A percentile compares a stretch with the other conserved stretches of the same genome.
phyloP scores from a whole-genome alignment of 2,329 filamentous ascomycete genomes.

The Stachybotrys echinatus region DNA sequence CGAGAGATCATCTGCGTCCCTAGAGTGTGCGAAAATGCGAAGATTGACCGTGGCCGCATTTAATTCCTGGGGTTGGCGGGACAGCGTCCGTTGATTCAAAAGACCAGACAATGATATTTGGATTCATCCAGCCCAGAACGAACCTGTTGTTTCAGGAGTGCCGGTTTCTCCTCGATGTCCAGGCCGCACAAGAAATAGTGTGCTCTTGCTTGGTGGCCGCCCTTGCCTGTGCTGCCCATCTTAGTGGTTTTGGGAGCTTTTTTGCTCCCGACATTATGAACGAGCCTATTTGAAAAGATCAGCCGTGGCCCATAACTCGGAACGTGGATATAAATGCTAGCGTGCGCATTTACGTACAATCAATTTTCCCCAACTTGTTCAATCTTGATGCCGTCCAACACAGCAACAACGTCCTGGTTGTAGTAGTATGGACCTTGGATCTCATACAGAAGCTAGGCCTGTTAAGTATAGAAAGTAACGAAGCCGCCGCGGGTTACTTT shows the following conservation, averaged over 20 bases:
- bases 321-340: too few species aligned
- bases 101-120: conserved; percentile 25
- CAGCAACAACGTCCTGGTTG: conserved; percentile 33
- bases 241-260: conserved; percentile 15
- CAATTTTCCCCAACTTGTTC: too few species aligned
- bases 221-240: conserved; percentile 33
- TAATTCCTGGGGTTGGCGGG: conserved; percentile 27
- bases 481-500: conserved; percentile 25
- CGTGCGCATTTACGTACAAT: too few species aligned
- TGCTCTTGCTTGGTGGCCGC: conserved; percentile 36
- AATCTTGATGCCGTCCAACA: conserved; percentile 26
- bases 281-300: too few species aligned
- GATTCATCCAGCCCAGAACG: conserved; percentile 13
- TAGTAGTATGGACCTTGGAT: conserved; percentile 32
- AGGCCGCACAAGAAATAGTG: conserved; percentile 35
- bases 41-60: conserved; percentile 38
- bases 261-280: conserved; percentile 8
- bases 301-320: too few species aligned
- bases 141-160: not conserved
- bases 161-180: conserved; percentile 33
- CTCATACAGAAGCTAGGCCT: conserved; percentile 32
- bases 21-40: conserved; percentile 37
- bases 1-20: conserved; percentile 7
- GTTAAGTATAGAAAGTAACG: conserved; percentile 21
- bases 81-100: conserved; percentile 29